Conservation (phyloP, 176 grass and related monocot genomes). For the Saccharum officinarum region DNA sequence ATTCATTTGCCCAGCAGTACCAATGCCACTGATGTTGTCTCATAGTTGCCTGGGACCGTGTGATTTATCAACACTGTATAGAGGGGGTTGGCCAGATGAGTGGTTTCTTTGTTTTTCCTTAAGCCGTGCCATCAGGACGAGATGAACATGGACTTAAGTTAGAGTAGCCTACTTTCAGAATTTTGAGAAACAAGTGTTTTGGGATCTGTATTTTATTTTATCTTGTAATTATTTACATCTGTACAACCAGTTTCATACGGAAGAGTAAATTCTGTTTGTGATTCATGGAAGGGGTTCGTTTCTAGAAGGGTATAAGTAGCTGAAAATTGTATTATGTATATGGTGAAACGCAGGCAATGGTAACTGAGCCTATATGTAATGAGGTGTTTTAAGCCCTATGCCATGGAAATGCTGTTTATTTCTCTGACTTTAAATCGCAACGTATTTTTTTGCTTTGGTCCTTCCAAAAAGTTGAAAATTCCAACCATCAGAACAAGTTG, state of each 20-base stretch:
- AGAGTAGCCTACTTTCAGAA: background rate
- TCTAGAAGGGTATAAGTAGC: background rate
- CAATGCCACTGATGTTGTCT: constrained; percentile 16
- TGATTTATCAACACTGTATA: background rate
- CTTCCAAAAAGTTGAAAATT: too few species aligned
- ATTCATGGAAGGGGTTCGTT: background rate
- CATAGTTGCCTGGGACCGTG: background rate
- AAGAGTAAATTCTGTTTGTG: constrained; percentile 7
- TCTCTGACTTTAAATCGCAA: background rate
- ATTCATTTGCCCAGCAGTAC: constrained; percentile 30
- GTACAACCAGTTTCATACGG: background rate
- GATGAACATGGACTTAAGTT: constrained; percentile 9
- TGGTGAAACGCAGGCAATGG: background rate
- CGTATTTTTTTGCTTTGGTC: too few species aligned
- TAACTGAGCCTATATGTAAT: background rate
- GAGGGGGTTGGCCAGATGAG: background rate
- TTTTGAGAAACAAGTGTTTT: background rate
- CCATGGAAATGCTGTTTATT: background rate
- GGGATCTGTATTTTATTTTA: background rate
- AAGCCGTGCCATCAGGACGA: background rate
- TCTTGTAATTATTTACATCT: background rate
- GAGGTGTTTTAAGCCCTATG: background rate
- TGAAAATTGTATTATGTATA: background rate
- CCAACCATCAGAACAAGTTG: background rate
- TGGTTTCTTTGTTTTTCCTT: background rate